Percentiles rank a stretch among this genome's conserved stretches.
phyloP scores from a whole-genome alignment of 805 yeast genomes.

The Lipomyces orientalis region DNA sequence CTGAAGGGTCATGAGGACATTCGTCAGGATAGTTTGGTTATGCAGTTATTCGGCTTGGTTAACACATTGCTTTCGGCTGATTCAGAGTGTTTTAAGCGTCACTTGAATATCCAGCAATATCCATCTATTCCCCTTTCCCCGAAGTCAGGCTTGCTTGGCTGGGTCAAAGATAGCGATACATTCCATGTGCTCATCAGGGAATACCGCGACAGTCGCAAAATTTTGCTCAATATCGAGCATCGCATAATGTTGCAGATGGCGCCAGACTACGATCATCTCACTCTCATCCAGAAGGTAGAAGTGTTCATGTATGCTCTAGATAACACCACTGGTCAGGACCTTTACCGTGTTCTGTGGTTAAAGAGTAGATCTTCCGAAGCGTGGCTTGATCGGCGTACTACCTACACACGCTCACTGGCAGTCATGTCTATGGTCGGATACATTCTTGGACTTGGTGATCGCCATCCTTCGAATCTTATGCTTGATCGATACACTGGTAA shows the following conservation, averaged over 20 bases:
- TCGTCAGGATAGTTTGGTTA: conserved; percentile 94
- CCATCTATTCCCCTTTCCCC: conserved; percentile 97
- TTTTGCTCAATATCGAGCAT: conserved; percentile 88
- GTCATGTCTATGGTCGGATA: conserved; percentile 99
- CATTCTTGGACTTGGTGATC: conserved; percentile 93
- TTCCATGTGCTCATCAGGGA: conserved; percentile 92
- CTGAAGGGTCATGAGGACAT: conserved; percentile 98
- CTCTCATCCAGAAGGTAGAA: conserved; percentile 90
- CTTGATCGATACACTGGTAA: conserved; percentile 92
- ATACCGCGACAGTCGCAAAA: conserved; percentile 88
- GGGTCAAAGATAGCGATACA: conserved; percentile 98
- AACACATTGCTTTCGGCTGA: conserved; percentile 87
- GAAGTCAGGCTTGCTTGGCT: conserved; percentile 91
- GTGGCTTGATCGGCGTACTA: conserved; percentile 96
- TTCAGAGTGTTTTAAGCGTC: conserved; percentile 95
- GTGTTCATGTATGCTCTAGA: conserved; percentile 95
- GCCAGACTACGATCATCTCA: conserved; percentile 89
- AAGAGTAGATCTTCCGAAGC: conserved; percentile 95
- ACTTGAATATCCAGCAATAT: conserved; percentile 87
- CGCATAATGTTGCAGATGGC: conserved; percentile 98
- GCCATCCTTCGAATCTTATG: conserved; percentile 98
- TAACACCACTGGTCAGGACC: conserved; percentile 94
- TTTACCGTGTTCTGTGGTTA: conserved; percentile 94
- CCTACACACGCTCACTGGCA: conserved; percentile 93
- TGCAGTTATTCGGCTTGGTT: conserved; percentile 96